A percentile compares a stretch with the other conserved stretches of the same genome.
Evolutionary conservation across 2,329 filamentous ascomycete genomes (phyloP).

Genomic region (Scolecobasidium constrictum): DNA sequence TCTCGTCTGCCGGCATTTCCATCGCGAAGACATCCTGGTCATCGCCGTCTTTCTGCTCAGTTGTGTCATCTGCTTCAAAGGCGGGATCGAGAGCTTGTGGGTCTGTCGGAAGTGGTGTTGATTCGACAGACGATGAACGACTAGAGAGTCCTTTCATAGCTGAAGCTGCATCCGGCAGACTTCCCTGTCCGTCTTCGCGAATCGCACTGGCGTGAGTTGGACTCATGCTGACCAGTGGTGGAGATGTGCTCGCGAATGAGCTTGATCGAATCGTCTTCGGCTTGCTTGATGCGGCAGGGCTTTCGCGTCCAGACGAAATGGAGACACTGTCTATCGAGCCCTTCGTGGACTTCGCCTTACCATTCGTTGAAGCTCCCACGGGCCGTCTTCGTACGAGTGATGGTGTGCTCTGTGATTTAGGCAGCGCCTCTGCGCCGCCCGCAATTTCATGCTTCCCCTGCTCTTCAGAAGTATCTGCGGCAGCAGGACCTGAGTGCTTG

Average conservation of each 20-base stretch:
- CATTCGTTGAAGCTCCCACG: not conserved
- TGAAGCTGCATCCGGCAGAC: constrained; percentile 48
- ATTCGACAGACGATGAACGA: constrained; percentile 31
- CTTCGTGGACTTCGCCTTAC: not conserved
- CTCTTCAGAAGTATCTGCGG: constrained; percentile 17
- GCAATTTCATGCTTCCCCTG: constrained; percentile 1
- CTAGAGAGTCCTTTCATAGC: constrained; percentile 60
- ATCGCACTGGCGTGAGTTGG: constrained; percentile 52
- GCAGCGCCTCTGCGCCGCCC: not conserved
- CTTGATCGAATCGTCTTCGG: constrained; percentile 49
- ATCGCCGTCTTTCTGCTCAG: not conserved
- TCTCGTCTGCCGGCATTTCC: constrained; percentile 13
- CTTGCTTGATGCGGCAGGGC: constrained; percentile 16
- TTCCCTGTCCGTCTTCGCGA: constrained; percentile 37
- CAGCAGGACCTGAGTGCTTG: constrained; percentile 9
- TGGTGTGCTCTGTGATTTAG: constrained; percentile 6
- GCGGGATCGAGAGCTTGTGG: constrained; percentile 5
- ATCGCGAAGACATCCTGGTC: not conserved
- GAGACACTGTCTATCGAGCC: constrained; percentile 12
- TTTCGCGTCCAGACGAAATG: constrained; percentile 18
- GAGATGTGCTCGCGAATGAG: constrained; percentile 51
- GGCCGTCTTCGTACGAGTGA: constrained; percentile 4
- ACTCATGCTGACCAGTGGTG: constrained; percentile 58
- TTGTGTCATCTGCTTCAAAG: not conserved
- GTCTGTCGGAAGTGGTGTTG: constrained; percentile 6